A percentile compares a stretch with the other conserved stretches of the same genome.
Conservation (phyloP, 305 asterid species). For the Plantago rigida region DNA sequence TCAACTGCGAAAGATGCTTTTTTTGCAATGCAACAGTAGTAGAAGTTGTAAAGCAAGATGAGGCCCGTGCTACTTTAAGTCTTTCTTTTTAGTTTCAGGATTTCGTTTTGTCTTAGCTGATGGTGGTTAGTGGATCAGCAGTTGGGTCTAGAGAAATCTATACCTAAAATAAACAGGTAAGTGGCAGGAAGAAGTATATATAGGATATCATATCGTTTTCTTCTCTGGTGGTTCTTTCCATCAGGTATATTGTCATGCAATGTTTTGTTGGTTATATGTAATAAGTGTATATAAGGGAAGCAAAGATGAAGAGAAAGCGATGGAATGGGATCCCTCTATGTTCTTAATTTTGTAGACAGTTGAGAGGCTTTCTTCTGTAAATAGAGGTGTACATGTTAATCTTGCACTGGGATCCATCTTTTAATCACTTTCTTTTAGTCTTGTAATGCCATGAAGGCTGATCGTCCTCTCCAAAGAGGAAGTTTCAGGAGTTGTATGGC, state of each 20-base stretch:
- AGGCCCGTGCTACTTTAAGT: slow-evolving; percentile 25
- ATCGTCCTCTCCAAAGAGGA: no score
- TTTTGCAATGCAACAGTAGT: slow-evolving; percentile 75
- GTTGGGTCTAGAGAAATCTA: slow-evolving; percentile 22
- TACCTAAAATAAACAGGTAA: slow-evolving; percentile 11
- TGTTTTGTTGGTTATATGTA: slow-evolving; percentile 19
- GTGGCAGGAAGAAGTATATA: slow-evolving; percentile 14
- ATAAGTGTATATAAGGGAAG: slow-evolving; percentile 22
- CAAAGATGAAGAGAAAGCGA: slow-evolving; percentile 24
- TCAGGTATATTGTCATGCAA: background rate
- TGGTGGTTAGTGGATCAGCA: slow-evolving; percentile 19
- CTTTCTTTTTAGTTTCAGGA: slow-evolving; percentile 1
- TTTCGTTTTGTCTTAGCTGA: background rate
- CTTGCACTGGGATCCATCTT: background rate
- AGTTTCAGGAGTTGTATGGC: no score
- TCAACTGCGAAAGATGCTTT: slow-evolving; percentile 88
- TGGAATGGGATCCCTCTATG: slow-evolving; percentile 22
- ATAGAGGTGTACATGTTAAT: slow-evolving; percentile 32
- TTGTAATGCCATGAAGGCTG: no score
- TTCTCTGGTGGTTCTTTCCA: background rate
- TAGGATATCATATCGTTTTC: background rate
- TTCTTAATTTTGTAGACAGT: slow-evolving; percentile 46
- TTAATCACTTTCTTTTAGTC: no score
- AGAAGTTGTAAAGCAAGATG: slow-evolving; percentile 40
- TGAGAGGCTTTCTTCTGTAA: slow-evolving; percentile 42